Percentiles rank a stretch among this genome's conserved stretches.
phyloP scores from a whole-genome alignment of 495 filamentous ascomycete species.

The Ascobolus immersus region DNA sequence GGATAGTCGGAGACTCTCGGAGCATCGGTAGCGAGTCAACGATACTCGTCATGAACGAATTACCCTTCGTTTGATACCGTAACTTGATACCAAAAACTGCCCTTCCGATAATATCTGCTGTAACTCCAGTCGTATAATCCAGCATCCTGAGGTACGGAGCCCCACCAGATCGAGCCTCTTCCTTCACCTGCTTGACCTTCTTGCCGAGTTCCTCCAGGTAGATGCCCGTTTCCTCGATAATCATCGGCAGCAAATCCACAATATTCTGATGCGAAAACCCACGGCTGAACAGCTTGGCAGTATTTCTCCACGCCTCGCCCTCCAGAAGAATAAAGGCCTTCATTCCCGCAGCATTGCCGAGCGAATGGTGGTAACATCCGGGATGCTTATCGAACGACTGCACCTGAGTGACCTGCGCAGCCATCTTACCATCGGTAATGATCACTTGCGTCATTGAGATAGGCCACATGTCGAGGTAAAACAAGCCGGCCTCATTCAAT shows the following conservation, averaged over 20 bases:
- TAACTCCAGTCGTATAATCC: too few species aligned
- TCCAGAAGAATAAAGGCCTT: slow-evolving; percentile 19
- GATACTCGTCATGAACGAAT: too few species aligned
- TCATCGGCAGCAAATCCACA: slow-evolving; percentile 18
- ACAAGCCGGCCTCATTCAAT: slow-evolving; percentile 9
- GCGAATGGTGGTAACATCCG: too few species aligned
- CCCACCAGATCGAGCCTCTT: too few species aligned
- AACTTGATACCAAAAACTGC: too few species aligned
- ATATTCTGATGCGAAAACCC: slow-evolving; percentile 22
- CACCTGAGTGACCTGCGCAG: slow-evolving; percentile 17
- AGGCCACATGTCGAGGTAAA: slow-evolving; percentile 26
- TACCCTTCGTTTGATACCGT: too few species aligned
- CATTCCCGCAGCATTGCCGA: too few species aligned
- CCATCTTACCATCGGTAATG: slow-evolving; percentile 17
- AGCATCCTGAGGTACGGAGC: too few species aligned
- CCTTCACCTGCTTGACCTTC: slow-evolving; percentile 28
- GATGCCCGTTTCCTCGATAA: slow-evolving; percentile 17
- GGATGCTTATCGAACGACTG: slow-evolving; percentile 17
- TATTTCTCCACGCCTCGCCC: slow-evolving; percentile 20
- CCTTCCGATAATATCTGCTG: too few species aligned
- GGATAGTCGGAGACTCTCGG: too few species aligned
- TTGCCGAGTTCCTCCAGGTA: slow-evolving; percentile 32
- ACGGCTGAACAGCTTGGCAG: slow-evolving; percentile 22
- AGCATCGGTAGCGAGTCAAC: too few species aligned
- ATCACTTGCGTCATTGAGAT: slow-evolving; percentile 17